phyloP scores from a whole-genome alignment of 2,329 filamentous ascomycete genomes.

The Eutypa lata region DNA sequence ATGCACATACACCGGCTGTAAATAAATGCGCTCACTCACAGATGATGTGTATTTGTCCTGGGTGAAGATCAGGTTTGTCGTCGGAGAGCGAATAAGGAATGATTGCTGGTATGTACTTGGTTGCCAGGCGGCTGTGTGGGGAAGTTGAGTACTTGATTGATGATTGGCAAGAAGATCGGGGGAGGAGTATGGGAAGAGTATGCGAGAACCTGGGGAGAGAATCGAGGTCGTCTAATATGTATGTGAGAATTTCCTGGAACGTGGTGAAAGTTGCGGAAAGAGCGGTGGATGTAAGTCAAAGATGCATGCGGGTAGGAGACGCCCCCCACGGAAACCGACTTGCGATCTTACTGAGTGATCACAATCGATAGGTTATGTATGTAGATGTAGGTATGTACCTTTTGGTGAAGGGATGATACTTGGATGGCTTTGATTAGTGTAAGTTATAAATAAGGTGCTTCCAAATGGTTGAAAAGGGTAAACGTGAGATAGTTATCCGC shows the following conservation, averaged over 20 bases:
- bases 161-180: not conserved
- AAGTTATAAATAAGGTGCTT: no score
- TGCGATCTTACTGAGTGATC: no score
- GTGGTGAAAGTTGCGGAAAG: conserved; percentile 5
- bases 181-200: not conserved
- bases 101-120: not conserved
- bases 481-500: no score
- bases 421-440: no score
- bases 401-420: not conserved
- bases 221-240: not conserved
- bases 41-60: no score
- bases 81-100: not conserved
- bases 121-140: not conserved
- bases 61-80: no score
- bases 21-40: no score
- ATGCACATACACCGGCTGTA: no score
- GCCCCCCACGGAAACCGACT: not conserved
- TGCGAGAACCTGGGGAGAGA: not conserved
- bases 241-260: not conserved
- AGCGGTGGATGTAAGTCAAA: conserved; percentile 8
- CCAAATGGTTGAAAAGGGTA: no score
- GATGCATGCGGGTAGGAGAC: not conserved
- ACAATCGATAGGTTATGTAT: not conserved
- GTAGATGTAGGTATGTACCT: not conserved
- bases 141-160: not conserved